Evolutionary conservation across 1,284 basidiomycete genomes (phyloP).

Genomic region (Leccinum insolens): DNA sequence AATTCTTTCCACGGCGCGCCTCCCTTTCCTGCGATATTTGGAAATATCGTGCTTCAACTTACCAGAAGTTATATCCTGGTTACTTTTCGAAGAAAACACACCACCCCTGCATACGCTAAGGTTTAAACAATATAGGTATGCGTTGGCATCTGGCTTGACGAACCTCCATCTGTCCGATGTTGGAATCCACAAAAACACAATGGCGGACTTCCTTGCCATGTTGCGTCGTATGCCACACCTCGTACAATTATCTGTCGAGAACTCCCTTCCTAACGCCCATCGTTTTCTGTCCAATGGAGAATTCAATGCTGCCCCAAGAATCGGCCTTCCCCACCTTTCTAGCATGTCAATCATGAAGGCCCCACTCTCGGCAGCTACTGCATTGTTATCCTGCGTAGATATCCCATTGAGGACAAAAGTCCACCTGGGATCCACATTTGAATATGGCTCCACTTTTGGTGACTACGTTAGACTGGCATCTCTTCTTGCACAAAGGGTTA

Average conservation of each 20-base stretch:
- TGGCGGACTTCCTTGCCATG: background rate
- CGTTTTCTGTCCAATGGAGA: fast-evolving
- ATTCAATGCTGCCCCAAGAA: background rate
- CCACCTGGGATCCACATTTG: background rate
- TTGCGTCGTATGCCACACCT: background rate
- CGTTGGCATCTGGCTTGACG: no score
- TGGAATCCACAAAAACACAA: background rate
- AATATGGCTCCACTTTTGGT: background rate
- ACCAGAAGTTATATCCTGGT: background rate
- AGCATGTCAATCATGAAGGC: background rate
- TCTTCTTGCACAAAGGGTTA: background rate
- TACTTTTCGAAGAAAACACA: background rate
- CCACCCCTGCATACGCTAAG: background rate
- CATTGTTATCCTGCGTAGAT: background rate
- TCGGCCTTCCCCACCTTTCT: background rate
- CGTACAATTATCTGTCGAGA: background rate
- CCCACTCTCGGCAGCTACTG: background rate
- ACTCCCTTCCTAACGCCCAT: background rate
- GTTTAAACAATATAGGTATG: background rate
- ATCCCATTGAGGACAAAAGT: background rate
- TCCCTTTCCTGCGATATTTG: background rate
- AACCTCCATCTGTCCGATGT: fast-evolving
- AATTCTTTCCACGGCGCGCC: background rate
- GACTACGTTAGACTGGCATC: background rate
- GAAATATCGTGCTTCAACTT: background rate